These are phyloP conservation scores for Metschnikowia aberdeeniae DNA, from an alignment of 805 yeast genomes.

Conservation along the genomic window DNA sequence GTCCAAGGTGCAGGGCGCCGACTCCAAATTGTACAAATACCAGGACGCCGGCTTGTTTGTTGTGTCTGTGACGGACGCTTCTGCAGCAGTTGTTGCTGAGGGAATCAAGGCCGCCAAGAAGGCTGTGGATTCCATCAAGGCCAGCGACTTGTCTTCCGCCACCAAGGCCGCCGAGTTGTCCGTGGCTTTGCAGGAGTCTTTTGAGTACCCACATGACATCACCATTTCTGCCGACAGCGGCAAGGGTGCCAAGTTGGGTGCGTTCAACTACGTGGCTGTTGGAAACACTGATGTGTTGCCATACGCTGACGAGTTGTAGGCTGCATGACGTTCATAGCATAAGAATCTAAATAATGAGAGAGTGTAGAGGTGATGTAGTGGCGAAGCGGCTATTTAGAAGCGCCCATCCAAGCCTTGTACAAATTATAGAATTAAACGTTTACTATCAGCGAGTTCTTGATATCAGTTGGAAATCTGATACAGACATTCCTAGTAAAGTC, in stretches of 20 bases:
- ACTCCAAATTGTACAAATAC: conserved; percentile 58
- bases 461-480: too few species aligned
- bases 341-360: background rate
- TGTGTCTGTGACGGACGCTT: conserved; percentile 56
- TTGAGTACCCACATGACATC: conserved; percentile 28
- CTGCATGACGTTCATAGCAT: conserved; percentile 11
- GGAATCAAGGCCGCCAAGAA: conserved; percentile 60
- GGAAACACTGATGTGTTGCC: conserved; percentile 89
- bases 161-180: conserved; percentile 41
- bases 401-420: too few species aligned
- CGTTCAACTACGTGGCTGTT: conserved; percentile 78
- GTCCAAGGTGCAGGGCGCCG: conserved; percentile 44
- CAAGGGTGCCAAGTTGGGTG: conserved; percentile 40
- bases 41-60: conserved; percentile 79
- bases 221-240: conserved; percentile 34
- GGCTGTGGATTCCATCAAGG: conserved; percentile 27
- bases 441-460: too few species aligned
- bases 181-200: conserved; percentile 38
- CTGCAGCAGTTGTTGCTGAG: conserved; percentile 54
- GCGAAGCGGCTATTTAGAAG: too few species aligned
- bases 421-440: too few species aligned
- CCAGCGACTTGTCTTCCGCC: conserved; percentile 55
- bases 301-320: conserved; percentile 79
- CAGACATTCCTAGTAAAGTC: too few species aligned
- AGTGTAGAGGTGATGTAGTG: too few species aligned